These are phyloP conservation scores for Pythium brachiatum DNA, from an alignment of 352 stramenopile species.

Conservation along the genomic window DNA sequence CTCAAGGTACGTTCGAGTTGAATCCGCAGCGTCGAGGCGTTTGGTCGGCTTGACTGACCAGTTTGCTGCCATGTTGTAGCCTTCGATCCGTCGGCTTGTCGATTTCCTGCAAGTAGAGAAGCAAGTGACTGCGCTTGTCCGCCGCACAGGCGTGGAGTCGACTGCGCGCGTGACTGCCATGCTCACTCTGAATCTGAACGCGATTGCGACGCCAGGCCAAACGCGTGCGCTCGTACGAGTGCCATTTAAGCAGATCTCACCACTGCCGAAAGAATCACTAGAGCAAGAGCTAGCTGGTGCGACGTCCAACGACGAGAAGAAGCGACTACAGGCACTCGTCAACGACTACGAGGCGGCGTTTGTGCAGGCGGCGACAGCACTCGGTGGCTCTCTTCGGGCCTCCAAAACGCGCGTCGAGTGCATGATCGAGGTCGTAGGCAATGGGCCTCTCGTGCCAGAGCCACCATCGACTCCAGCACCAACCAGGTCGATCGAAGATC, in stretches of 20 bases:
- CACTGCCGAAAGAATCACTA: constrained; percentile 39
- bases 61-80: constrained; percentile 20
- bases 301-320: constrained; percentile 69
- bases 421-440: constrained; percentile 30
- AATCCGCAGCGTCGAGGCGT: too few species aligned
- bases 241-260: constrained; percentile 25
- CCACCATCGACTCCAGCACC: constrained; percentile 31
- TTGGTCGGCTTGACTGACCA: not conserved
- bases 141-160: constrained; percentile 32
- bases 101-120: constrained; percentile 59
- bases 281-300: constrained; percentile 59
- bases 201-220: constrained; percentile 35
- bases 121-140: constrained; percentile 29
- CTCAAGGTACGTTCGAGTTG: constrained; percentile 28
- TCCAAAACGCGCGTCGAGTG: constrained; percentile 33
- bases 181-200: constrained; percentile 37
- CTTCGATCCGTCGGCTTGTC: constrained; percentile 30
- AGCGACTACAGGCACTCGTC: constrained; percentile 57
- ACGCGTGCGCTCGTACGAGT: constrained; percentile 16
- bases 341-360: constrained; percentile 55
- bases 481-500: constrained; percentile 37
- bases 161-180: constrained; percentile 32
- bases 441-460: constrained; percentile 36
- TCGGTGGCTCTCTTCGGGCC: constrained; percentile 28
- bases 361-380: constrained; percentile 24